phyloP scores from a whole-genome alignment of 2,329 filamentous ascomycete species.

The Aspergillus eucalypticola region DNA sequence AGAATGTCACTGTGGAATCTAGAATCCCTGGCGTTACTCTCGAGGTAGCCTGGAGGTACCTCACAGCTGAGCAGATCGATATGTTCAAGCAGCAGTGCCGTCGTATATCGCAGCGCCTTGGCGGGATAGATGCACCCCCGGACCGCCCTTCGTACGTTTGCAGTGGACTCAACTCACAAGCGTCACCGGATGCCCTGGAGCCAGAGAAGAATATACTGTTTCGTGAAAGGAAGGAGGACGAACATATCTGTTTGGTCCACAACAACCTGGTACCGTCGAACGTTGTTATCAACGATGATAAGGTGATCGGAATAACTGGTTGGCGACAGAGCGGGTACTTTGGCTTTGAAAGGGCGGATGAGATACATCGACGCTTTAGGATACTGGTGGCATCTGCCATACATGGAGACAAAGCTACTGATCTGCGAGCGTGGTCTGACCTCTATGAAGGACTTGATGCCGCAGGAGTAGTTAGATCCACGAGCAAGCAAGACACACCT shows the following conservation, averaged over 20 bases:
- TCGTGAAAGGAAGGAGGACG: slow-evolving; percentile 23
- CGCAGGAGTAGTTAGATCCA: slow-evolving; percentile 12
- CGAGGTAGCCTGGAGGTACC: slow-evolving; percentile 41
- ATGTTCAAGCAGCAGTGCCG: slow-evolving; percentile 40
- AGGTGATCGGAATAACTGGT: slow-evolving; percentile 40
- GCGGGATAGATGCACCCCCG: slow-evolving; percentile 25
- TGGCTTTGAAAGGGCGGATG: slow-evolving; percentile 34
- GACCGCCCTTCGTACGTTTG: slow-evolving; percentile 38
- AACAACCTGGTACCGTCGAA: slow-evolving; percentile 41
- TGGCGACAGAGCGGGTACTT: slow-evolving; percentile 45
- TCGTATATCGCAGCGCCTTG: slow-evolving; percentile 33
- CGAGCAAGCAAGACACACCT: slow-evolving; percentile 20
- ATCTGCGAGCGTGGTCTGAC: slow-evolving; percentile 35
- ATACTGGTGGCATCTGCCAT: slow-evolving; percentile 23
- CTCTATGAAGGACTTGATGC: slow-evolving; percentile 34
- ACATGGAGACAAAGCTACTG: slow-evolving; percentile 17
- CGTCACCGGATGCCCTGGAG: slow-evolving; percentile 23
- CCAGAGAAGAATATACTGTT: slow-evolving; percentile 38
- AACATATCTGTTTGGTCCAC: slow-evolving; percentile 37
- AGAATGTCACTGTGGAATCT: slow-evolving; percentile 43
- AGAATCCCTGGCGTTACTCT: slow-evolving; percentile 43
- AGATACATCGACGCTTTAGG: slow-evolving; percentile 36
- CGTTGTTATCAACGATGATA: slow-evolving; percentile 40
- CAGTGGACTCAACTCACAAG: slow-evolving; percentile 34
- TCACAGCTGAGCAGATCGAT: slow-evolving; percentile 35